Percentiles rank a stretch among this genome's conserved stretches.
Evolutionary conservation across 2,329 filamentous ascomycete species (phyloP).

Genomic region (Ceratocystis cubensis): DNA sequence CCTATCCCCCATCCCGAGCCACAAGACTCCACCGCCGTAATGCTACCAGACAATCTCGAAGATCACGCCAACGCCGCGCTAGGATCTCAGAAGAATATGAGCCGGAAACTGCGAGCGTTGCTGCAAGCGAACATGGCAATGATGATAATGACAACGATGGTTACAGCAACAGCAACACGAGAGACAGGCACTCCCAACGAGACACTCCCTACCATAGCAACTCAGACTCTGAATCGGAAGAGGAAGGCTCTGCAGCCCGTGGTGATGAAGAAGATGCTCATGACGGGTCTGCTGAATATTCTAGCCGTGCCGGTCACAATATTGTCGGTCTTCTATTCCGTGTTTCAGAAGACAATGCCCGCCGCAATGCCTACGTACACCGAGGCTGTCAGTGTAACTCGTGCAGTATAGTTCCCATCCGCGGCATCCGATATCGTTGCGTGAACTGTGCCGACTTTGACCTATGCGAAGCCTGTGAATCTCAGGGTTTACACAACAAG

Average conservation of each 20-base stretch:
- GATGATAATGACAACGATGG: constrained; percentile 4
- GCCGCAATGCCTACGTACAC: constrained; percentile 79
- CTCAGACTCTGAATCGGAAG: background rate
- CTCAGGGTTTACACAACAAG: constrained; percentile 63
- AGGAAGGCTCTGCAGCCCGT: constrained; percentile 19
- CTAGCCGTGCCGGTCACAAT: constrained; percentile 54
- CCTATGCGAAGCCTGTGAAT: constrained; percentile 86
- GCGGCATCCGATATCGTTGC: constrained; percentile 84
- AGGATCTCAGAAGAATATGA: constrained; percentile 12
- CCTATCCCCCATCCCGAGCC: constrained; percentile 22
- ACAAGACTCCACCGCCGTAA: constrained; percentile 50
- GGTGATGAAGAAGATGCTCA: constrained; percentile 31
- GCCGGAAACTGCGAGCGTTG: background rate
- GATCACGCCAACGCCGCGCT: constrained; percentile 18
- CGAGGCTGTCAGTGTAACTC: constrained; percentile 84
- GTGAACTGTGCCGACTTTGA: constrained; percentile 95
- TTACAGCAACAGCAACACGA: constrained; percentile 29
- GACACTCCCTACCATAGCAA: background rate
- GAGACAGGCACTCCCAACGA: background rate
- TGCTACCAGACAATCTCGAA: constrained; percentile 45
- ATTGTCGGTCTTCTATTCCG: constrained; percentile 77
- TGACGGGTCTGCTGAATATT: constrained; percentile 35
- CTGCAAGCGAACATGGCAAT: background rate
- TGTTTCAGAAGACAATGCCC: constrained; percentile 86
- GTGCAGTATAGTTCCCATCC: constrained; percentile 77